phyloP scores from a whole-genome alignment of 2,329 filamentous ascomycete genomes.

The Penicillium psychrosexuale region DNA sequence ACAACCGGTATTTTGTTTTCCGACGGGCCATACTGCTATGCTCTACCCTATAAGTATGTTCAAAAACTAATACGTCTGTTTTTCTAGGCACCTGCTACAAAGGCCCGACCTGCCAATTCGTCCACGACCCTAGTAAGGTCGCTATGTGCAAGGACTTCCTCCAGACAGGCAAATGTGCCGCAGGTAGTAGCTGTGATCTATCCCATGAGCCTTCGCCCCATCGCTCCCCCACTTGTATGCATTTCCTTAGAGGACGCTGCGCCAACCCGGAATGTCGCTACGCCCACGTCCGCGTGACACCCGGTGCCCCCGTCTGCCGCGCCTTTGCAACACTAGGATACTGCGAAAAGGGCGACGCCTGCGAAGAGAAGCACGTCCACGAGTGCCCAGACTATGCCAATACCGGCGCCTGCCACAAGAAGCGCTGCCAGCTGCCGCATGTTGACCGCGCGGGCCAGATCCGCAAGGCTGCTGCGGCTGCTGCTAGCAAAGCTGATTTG shows the following conservation, averaged over 20 bases:
- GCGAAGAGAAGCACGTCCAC: constrained; percentile 78
- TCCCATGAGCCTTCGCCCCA: constrained; percentile 82
- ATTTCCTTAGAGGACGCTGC: constrained; percentile 87
- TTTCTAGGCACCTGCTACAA: constrained; percentile 76
- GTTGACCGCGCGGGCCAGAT: constrained; percentile 82
- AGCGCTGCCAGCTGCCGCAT: constrained; percentile 81
- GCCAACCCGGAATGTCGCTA: constrained; percentile 83
- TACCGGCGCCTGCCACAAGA: constrained; percentile 74
- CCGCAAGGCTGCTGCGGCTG: constrained; percentile 50
- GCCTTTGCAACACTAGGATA: constrained; percentile 83
- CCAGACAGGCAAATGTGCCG: constrained; percentile 71
- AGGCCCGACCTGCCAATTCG: constrained; percentile 73
- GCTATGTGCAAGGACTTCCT: constrained; percentile 87
- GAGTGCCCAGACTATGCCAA: constrained; percentile 97
- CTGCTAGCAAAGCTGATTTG: constrained; percentile 41
- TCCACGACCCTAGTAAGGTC: constrained; percentile 82
- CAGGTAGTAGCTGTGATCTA: constrained; percentile 79
- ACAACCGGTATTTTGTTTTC: constrained; percentile 49
- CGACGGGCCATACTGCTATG: constrained; percentile 16
- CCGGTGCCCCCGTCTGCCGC: constrained; percentile 75
- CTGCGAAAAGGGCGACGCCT: constrained; percentile 76
- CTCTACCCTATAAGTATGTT: neutral
- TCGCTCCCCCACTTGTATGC: constrained; percentile 81
- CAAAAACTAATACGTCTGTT: constrained; percentile 32
- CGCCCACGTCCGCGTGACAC: constrained; percentile 75